Percentiles rank a stretch among this genome's conserved stretches.
Evolutionary conservation across 2,329 filamentous ascomycete species (phyloP).

Genomic region (Pseudogymnoascus sp.): DNA sequence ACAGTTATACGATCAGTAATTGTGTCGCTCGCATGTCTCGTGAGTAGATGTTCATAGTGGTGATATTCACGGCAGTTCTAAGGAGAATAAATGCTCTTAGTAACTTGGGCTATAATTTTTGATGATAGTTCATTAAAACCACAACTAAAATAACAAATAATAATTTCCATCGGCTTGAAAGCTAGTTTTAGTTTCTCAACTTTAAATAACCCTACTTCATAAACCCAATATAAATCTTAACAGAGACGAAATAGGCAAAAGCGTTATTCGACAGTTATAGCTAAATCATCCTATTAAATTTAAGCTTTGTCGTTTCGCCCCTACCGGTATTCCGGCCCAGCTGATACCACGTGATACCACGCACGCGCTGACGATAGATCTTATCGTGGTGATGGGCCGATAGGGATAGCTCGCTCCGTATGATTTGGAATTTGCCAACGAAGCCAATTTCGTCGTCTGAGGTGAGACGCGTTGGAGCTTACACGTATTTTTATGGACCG

Average conservation of each 20-base stretch:
- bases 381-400: not conserved
- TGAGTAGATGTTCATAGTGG: not conserved
- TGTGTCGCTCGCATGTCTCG: too few relatives aligned
- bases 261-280: not conserved
- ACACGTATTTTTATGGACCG: slow-evolving; percentile 2
- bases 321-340: not conserved
- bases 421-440: not conserved
- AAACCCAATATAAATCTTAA: not conserved
- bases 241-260: not conserved
- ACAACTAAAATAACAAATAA: not conserved
- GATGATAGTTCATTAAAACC: not conserved
- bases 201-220: not conserved
- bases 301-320: not conserved
- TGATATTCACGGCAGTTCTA: not conserved
- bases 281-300: not conserved
- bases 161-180: not conserved
- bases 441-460: slow-evolving; percentile 1
- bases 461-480: not conserved
- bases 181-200: too few relatives aligned
- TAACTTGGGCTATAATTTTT: not conserved
- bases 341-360: not conserved
- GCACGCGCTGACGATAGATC: not conserved
- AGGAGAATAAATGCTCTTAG: not conserved
- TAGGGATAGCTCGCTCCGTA: not conserved
- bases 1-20: not conserved